Evolutionary conservation across 169 alveolate genomes (phyloP).

Genomic region (Plasmodium sp.): DNA sequence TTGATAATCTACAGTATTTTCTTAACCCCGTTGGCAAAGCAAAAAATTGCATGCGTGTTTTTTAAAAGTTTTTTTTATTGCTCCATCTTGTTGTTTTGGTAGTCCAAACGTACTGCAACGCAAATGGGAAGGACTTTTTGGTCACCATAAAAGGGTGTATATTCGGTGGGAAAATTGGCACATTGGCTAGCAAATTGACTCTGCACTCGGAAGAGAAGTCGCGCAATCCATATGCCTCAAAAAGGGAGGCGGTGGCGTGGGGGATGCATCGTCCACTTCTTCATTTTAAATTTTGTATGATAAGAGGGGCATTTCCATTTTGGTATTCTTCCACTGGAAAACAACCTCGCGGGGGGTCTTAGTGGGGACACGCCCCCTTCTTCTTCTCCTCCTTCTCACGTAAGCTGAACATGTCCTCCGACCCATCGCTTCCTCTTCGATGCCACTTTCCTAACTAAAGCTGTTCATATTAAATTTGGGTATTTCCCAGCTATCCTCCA

Average conservation of each 20-base stretch:
- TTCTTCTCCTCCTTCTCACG: background rate
- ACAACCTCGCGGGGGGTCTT: background rate
- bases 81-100: background rate
- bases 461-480: conserved; percentile 57
- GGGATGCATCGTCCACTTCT: background rate
- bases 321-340: background rate
- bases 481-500: conserved; percentile 75
- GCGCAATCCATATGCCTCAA: background rate
- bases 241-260: background rate
- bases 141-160: background rate
- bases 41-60: background rate
- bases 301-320: background rate
- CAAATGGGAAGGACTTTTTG: background rate
- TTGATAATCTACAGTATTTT: background rate
- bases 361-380: background rate
- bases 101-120: background rate
- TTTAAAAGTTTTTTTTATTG: background rate
- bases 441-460: conserved; percentile 8
- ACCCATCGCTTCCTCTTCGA: background rate
- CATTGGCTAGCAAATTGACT: background rate
- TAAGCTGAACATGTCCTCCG: background rate
- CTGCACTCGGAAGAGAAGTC: background rate
- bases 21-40: background rate
- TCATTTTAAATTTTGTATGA: background rate
- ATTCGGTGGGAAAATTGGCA: background rate